These are phyloP conservation scores for Notholithocarpus densiflorus DNA, from an alignment of 306 rosid species.

Conservation along the genomic window DNA sequence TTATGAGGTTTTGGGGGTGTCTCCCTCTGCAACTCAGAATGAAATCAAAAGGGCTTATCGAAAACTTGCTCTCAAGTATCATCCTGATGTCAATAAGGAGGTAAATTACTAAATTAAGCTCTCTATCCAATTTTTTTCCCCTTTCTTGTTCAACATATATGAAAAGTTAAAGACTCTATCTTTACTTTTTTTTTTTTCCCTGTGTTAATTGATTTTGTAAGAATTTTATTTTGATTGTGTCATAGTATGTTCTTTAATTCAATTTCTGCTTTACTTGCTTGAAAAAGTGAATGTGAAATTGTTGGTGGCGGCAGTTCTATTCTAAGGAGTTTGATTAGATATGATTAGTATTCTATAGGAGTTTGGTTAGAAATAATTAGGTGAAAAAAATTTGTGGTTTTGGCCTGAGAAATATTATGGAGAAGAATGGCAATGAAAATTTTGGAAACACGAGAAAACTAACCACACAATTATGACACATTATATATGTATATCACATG, in stretches of 20 bases:
- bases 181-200: background rate
- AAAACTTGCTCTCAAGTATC: slow-evolving; percentile 91
- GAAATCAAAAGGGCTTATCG: slow-evolving; percentile 91
- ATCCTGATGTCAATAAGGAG: slow-evolving; percentile 97
- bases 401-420: background rate
- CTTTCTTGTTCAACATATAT: background rate
- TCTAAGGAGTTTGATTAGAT: background rate
- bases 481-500: background rate
- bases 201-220: background rate
- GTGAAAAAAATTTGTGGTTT: background rate
- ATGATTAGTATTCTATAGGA: background rate
- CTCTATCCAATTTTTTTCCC: background rate
- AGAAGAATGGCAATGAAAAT: background rate
- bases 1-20: slow-evolving; percentile 71
- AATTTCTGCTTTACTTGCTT: background rate
- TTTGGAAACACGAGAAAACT: background rate
- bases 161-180: background rate
- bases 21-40: slow-evolving; percentile 61
- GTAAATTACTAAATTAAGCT: slow-evolving; percentile 28
- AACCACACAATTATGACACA: background rate
- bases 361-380: background rate
- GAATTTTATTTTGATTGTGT: background rate
- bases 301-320: background rate
- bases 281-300: background rate
- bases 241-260: background rate